Evolutionary conservation across 2,329 filamentous ascomycete genomes (phyloP).

Genomic region (Curvularia spicifera): DNA sequence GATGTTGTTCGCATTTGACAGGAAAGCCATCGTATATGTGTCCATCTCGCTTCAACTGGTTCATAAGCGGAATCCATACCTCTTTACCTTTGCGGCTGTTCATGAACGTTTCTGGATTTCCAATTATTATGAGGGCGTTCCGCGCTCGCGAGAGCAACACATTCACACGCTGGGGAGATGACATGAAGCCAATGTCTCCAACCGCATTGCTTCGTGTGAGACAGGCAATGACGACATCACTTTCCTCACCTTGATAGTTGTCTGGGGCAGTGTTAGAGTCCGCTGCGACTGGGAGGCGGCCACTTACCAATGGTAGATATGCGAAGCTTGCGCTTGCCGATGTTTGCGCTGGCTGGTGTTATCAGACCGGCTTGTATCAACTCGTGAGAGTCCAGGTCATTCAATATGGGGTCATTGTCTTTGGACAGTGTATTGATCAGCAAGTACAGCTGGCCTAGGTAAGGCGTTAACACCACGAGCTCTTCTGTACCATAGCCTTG

Average conservation of each 20-base stretch:
- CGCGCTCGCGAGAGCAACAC: slow-evolving; percentile 73
- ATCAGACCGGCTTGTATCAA: slow-evolving; percentile 68
- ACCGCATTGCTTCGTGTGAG: slow-evolving; percentile 69
- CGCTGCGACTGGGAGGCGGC: neutral
- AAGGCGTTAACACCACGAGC: slow-evolving; percentile 74
- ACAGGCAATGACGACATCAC: slow-evolving; percentile 72
- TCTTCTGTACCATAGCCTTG: slow-evolving; percentile 72
- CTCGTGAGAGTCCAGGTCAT: slow-evolving; percentile 71
- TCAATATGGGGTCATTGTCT: slow-evolving; percentile 69
- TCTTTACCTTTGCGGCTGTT: slow-evolving; percentile 62
- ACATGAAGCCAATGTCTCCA: slow-evolving; percentile 74
- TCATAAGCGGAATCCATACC: slow-evolving; percentile 66
- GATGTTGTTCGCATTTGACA: slow-evolving; percentile 45
- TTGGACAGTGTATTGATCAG: slow-evolving; percentile 61
- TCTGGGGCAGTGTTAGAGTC: slow-evolving; percentile 54
- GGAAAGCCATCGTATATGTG: slow-evolving; percentile 53
- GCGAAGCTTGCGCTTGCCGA: slow-evolving; percentile 60
- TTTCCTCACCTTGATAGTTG: slow-evolving; percentile 81
- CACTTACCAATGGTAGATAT: slow-evolving; percentile 73
- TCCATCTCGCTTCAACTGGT: slow-evolving; percentile 58
- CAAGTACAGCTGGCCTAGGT: slow-evolving; percentile 70
- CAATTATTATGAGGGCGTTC: slow-evolving; percentile 70
- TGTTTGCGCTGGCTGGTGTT: slow-evolving; percentile 58
- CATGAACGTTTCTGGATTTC: slow-evolving; percentile 72
- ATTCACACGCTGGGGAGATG: slow-evolving; percentile 69